These are phyloP conservation scores for Nicotiana otophora DNA, from an alignment of 257 asterid species.

Conservation along the genomic window DNA sequence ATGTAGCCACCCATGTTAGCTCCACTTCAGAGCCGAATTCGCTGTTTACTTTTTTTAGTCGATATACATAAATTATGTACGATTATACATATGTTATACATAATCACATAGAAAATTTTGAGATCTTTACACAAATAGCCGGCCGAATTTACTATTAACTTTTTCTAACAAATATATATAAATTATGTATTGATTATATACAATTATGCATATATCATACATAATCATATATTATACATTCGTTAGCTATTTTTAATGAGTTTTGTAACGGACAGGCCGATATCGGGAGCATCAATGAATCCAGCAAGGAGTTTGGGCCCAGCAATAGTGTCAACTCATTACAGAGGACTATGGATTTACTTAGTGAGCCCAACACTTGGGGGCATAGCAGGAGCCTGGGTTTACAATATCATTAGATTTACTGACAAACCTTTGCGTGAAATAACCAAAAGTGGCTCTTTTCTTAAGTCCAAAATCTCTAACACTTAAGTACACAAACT, in stretches of 20 bases:
- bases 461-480: constrained; percentile 29
- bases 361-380: constrained; percentile 68
- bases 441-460: constrained; percentile 59
- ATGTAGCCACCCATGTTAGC: no score
- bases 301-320: constrained; percentile 95
- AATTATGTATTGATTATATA: no score
- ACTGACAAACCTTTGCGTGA: constrained; percentile 74
- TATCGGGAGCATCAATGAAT: constrained; percentile 95
- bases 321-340: constrained; percentile 56
- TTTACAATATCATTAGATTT: constrained; percentile 64
- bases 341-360: constrained; percentile 63
- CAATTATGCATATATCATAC: no score
- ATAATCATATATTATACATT: no score
- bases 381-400: constrained; percentile 81
- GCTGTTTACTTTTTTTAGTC: no score
- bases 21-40: no score
- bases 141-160: no score
- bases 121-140: no score
- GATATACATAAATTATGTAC: no score
- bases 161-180: no score
- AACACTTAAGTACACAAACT: not conserved
- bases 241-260: not conserved
- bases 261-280: constrained; percentile 40
- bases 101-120: no score
- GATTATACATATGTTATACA: no score